Base-by-base conservation (phyloP, 805 yeast species). In the Starmerella apis region DNA sequence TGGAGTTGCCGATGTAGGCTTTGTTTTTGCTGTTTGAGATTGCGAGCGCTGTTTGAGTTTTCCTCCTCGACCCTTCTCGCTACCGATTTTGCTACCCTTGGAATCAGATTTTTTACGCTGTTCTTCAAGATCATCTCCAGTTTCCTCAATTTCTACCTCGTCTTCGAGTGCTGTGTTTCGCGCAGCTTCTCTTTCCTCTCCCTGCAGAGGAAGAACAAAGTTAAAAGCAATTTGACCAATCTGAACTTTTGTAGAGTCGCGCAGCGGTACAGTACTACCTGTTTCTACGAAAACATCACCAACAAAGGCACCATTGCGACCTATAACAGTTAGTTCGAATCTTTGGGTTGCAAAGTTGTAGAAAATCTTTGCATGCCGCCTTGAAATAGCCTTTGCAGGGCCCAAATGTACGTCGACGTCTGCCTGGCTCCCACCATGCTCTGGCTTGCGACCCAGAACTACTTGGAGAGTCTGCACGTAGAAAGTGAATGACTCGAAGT, bases 381-480 rank as follows among this genome's bases (percentile, higher is more conserved):
- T 71, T 5, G 96, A 86, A 16, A 92, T 86, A 9, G 96, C 94
- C 69, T 92, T 92, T 37, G 88, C 84, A 13, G 85, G 79, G 9
- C 96, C 95, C 39, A 92, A 68, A 69, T 92, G 95, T 38, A 92
- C 95, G 68, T 90, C 98, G 13, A 57, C 60, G 35, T 59, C 62
- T 10, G 90, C 85, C 4, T 84, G 76, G 36, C 46, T 51, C 41
- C 63, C 51, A 56, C 82, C 82, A 49, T 80, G 77, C 59, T 82
- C 90, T 9, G 88, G 83, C 51, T 85, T 76, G 59, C 98, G 74
- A n/a, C 98, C 98, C 39, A 92, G 71, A 8, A 90, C 76, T 1
- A 90, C 95, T 65, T 92, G 96, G 62, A 92, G 73, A 1, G 98
- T 92, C 68, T 92, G 98, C 10, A 92, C 96, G 60, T 90, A 92